These are phyloP conservation scores for Letharia columbiana DNA, from an alignment of 495 filamentous ascomycete genomes.

Conservation along the genomic window DNA sequence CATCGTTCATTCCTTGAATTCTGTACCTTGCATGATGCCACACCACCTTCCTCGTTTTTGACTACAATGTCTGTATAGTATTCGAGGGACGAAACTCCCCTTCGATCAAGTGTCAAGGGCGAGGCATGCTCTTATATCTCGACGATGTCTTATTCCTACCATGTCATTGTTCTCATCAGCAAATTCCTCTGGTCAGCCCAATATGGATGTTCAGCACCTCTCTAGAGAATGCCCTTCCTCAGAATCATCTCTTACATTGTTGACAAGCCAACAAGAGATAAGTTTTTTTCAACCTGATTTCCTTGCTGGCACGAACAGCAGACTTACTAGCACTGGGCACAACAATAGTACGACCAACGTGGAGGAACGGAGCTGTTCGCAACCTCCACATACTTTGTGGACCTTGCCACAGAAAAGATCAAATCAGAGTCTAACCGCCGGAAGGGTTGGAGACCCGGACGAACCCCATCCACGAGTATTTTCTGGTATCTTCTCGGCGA, in stretches of 20 bases:
- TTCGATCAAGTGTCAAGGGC: conserved; percentile 9
- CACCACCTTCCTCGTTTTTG: conserved; percentile 3
- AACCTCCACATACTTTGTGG: neutral
- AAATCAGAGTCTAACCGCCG: neutral
- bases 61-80: neutral
- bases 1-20: neutral
- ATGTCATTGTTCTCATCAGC: conserved; percentile 9
- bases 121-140: conserved; percentile 1
- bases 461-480: neutral
- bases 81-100: neutral
- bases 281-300: neutral
- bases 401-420: conserved; percentile 5
- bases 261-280: neutral
- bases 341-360: neutral
- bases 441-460: neutral
- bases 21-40: conserved; percentile 12
- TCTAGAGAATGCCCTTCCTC: neutral
- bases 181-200: neutral
- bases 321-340: neutral
- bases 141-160: conserved; percentile 1
- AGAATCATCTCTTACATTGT: neutral
- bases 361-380: neutral
- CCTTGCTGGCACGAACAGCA: neutral
- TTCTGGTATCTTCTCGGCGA: neutral
- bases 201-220: conserved; percentile 3